Evolutionary conservation across 148 eudicot species (phyloP), one percentile per base, ranked within the genome.

Genomic region (Vaccinium macrocarpon): DNA sequence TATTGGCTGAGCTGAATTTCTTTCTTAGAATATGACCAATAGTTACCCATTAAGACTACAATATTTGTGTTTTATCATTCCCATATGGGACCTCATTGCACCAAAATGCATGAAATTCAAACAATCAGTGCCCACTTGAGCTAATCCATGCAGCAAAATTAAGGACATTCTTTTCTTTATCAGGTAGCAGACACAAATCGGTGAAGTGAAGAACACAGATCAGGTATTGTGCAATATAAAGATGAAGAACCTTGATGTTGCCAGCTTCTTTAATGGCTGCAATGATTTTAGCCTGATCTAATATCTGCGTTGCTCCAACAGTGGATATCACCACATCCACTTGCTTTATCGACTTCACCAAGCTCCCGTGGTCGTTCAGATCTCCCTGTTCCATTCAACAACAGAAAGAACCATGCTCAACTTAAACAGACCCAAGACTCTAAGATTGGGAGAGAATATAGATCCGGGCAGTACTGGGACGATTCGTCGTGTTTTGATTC

Each of bases 251-350:
- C 87, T 86, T 86, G 78, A 86, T 25, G 35, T 82, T 82, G 2
- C 87, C 84, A 18, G 84, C 84, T 86, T 86, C 84, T 78, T 86
- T 86, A 53, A 86, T 86, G 78, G 87, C 87, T 0, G 84, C 84
- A 21, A 86, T 82, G 49, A 86, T 82, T 82, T 86, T 86, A 46
- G 15, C 42, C 57, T 86, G 87, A 82, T 86, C 84, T 21, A 59
- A 62, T 19, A 86, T 5, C 57, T 76, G 84, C 21, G 6, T 0
- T 0, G 48, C 15, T 52, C 84, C 84, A 52, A 86, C 79, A 8
- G 87, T 68, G 4, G 85, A 86, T 32, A 86, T 86, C 84, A 86
- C 85, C 82, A 86, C 87, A 82, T 86, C 87, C 32, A 86, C 85
- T 38, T 86, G 78, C 82, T 86, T 86, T 18, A 86, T 53, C 61